phyloP scores from a whole-genome alignment of 768 basidiomycete genomes.

The Arthromyces matolae region DNA sequence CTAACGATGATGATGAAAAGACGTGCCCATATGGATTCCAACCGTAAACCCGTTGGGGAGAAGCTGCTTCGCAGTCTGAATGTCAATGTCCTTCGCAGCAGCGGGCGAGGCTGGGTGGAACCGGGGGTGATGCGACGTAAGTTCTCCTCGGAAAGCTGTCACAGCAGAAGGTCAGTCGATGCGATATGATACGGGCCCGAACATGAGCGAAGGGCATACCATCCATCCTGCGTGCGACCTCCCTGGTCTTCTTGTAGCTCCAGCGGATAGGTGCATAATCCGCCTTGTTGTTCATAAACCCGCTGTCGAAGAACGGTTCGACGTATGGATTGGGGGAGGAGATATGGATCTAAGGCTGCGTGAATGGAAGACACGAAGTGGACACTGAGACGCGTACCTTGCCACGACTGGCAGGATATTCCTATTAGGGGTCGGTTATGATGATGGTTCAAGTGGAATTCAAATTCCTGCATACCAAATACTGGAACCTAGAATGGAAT shows the following conservation, averaged over 20 bases:
- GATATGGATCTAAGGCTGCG: conserved; percentile 52
- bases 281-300: conserved; percentile 79
- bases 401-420: conserved; percentile 73
- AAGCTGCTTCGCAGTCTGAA: conserved; percentile 61
- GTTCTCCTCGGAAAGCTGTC: conserved; percentile 72
- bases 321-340: conserved; percentile 55
- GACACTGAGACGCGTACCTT: conserved; percentile 36
- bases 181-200: no score
- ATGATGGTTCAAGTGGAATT: neutral
- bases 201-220: no score
- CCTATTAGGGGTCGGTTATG: conserved; percentile 25
- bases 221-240: conserved; percentile 70
- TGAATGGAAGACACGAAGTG: neutral
- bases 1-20: neutral
- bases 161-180: no score
- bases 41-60: conserved; percentile 59
- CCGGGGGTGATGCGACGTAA: conserved; percentile 69
- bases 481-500: conserved; percentile 51
- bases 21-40: conserved; percentile 66
- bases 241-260: conserved; percentile 76
- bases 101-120: conserved; percentile 70
- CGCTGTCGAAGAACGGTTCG: conserved; percentile 64
- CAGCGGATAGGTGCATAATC: conserved; percentile 74
- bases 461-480: conserved; percentile 36
- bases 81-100: conserved; percentile 58